Base-by-base conservation (phyloP, 345 rosid species). In the Lepidium aucheri region DNA sequence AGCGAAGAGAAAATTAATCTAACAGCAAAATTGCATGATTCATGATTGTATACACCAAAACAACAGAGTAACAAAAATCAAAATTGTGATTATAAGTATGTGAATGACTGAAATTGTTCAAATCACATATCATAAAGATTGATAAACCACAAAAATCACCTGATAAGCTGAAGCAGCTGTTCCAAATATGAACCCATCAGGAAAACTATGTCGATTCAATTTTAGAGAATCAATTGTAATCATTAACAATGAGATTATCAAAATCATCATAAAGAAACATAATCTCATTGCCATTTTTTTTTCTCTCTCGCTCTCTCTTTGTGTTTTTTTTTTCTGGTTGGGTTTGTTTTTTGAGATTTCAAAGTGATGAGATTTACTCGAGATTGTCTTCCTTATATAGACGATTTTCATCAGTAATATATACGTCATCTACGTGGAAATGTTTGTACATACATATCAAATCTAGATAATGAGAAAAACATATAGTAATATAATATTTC, bases 81-180 rank as follows among this genome's bases (percentile, higher is more conserved):
- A 7, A 13, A 34, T 13, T 13, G 3, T 51, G 35, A 34, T 44
- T 16, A 36, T 35, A 26, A 15, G 1, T 7, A 15, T n/a, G 14
- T 34, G 45, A 66, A 5, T 35, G 17, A 4, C 18, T 18, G 6
- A 17, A 57, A n/a, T n/a, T n/a, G n/a, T n/a, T n/a, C n/a, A n/a
- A n/a, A n/a, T n/a, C n/a, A n/a, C n/a, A n/a, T n/a, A n/a, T n/a
- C n/a, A 20, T 20, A 20, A 32, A 45, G 8, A 9, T 32, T 8
- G n/a, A 0, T 4, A 9, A 9, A 60, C 14, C 34, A 15, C 9
- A 22, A 33, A 51, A 43, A 43, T 4, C 39, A 87, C 94, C 86
- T 87, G 94, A 74, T 75, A 87, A 20, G 94, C 90, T 13, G 90
- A 80, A 14, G 94, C 83, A 54, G 94, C 94, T 0, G 94, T 87